Percentiles rank a stretch among this genome's conserved stretches.
phyloP scores from a whole-genome alignment of 805 yeast species.

The Ogataea trehalophila region DNA sequence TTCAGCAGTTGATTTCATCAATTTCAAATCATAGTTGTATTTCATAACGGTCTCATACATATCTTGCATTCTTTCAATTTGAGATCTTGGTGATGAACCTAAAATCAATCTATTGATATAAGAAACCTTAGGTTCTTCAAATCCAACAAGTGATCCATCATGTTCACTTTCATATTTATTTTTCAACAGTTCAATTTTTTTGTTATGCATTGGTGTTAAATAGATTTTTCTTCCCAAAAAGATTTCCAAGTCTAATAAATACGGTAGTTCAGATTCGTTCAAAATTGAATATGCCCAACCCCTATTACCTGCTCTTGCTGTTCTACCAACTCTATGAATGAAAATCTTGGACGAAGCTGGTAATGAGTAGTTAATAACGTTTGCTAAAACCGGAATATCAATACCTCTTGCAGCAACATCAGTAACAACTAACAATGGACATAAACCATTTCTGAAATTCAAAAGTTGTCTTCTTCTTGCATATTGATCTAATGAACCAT shows the following conservation, averaged over 20 bases:
- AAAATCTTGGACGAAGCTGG: slow-evolving; percentile 93
- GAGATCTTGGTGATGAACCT: slow-evolving; percentile 75
- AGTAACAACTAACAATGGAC: slow-evolving; percentile 88
- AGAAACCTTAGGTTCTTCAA: slow-evolving; percentile 53
- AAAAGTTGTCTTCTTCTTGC: slow-evolving; percentile 88
- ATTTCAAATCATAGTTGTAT: slow-evolving; percentile 63
- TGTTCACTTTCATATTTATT: slow-evolving; percentile 38
- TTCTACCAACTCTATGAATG: slow-evolving; percentile 97
- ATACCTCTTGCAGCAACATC: slow-evolving; percentile 99
- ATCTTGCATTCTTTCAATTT: slow-evolving; percentile 70
- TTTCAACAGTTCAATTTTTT: slow-evolving; percentile 49
- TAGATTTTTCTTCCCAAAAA: slow-evolving; percentile 81
- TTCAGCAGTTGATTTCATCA: slow-evolving; percentile 62
- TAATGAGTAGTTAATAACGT: slow-evolving; percentile 85
- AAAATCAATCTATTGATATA: slow-evolving; percentile 75
- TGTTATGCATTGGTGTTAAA: slow-evolving; percentile 64
- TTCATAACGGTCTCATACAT: slow-evolving; percentile 55
- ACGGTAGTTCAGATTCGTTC: slow-evolving; percentile 81
- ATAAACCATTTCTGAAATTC: slow-evolving; percentile 78
- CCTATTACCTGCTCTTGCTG: slow-evolving; percentile 97
- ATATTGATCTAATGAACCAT: slow-evolving; percentile 91
- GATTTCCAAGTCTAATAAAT: slow-evolving; percentile 81
- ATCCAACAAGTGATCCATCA: slow-evolving; percentile 22
- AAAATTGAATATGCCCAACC: slow-evolving; percentile 98
- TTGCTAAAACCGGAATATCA: slow-evolving; percentile 94